Evolutionary conservation across 2,329 filamentous ascomycete species (phyloP).

Genomic region (Ophiostoma perfectum): DNA sequence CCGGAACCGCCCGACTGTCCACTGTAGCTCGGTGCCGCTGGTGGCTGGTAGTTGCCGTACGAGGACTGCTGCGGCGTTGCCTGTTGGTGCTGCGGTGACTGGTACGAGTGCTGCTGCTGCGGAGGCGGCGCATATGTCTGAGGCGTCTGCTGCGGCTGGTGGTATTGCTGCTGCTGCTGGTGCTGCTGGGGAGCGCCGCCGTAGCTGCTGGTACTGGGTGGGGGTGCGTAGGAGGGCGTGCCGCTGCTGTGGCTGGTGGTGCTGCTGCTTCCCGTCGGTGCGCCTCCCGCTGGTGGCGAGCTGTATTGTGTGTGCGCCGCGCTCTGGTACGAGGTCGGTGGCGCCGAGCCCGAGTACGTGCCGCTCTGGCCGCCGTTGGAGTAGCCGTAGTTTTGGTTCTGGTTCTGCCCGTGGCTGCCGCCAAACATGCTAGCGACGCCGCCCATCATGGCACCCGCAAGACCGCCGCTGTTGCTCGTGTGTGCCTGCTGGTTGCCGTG

Average conservation of each 20-base stretch:
- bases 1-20: slow-evolving; percentile 29
- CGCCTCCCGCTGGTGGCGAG: neutral
- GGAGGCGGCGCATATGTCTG: slow-evolving; percentile 18
- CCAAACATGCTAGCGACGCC: slow-evolving; percentile 51
- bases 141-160: slow-evolving; percentile 19
- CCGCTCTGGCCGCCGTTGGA: slow-evolving; percentile 50
- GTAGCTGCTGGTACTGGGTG: slow-evolving; percentile 14
- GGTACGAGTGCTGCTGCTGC: slow-evolving; percentile 14
- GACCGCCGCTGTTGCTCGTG: slow-evolving; percentile 40
- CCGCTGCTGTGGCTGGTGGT: slow-evolving; percentile 1
- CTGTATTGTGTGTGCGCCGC: slow-evolving; percentile 29
- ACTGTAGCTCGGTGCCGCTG: slow-evolving; percentile 16
- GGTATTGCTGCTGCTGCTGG: slow-evolving; percentile 18
- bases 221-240: slow-evolving; percentile 18
- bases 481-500: slow-evolving; percentile 43
- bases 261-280: neutral
- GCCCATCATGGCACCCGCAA: slow-evolving; percentile 51
- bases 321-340: slow-evolving; percentile 55
- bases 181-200: neutral
- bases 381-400: slow-evolving; percentile 59
- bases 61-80: slow-evolving; percentile 11
- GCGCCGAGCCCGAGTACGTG: slow-evolving; percentile 58
- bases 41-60: slow-evolving; percentile 17
- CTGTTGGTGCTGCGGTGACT: neutral
- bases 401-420: slow-evolving; percentile 39